Base-by-base conservation (phyloP, 257 asterid species). In the Primulina huaijiensis region DNA sequence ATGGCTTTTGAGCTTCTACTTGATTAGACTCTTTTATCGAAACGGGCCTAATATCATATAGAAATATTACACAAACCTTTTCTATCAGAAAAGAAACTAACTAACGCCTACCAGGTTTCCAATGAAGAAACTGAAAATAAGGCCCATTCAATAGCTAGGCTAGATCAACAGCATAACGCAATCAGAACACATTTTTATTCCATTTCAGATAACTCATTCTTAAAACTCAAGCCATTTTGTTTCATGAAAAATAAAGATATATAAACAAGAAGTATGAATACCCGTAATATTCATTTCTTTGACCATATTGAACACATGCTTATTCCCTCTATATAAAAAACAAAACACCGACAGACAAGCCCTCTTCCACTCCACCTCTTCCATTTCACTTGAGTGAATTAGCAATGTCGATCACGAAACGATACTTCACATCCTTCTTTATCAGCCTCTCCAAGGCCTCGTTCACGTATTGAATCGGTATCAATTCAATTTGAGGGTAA, bases 371-470 rank as follows among this genome's bases (percentile, higher is more conserved):
- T 21, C 23, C 43, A 25, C 56, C 35, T 67, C 23, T 21, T 21
- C 68, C 65, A 59, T 8, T 56, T 81, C 75, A 79, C 80, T 84
- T 62, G 72, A 93, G 86, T 55, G 97, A 81, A 73, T 85, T 89
- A 2, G 80, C 97, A 55, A 93, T 76, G 79, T 93, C 99, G 31
- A 93, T 83, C 71, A 93, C 96, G 34, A 93, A 90, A 6, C 99
- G 88, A 79, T 90, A 93, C 31, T 88, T 90, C 57, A 93, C 96
- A 29, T 93, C 97, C 76, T 73, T 93, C 62, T 89, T 93, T 50
- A 89, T 78, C 81, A 90, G 53, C 84, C 97, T 85, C 78, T 90
- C 90, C 6, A 89, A 74, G 35, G 96, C 96, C 76, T 90, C 92
- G 11, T 93, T 93, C 55, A 87, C 82, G 57, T 87, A 83, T 27